Evolutionary conservation across 1,284 basidiomycete genomes (phyloP).

Genomic region (Thelephora terrestris): DNA sequence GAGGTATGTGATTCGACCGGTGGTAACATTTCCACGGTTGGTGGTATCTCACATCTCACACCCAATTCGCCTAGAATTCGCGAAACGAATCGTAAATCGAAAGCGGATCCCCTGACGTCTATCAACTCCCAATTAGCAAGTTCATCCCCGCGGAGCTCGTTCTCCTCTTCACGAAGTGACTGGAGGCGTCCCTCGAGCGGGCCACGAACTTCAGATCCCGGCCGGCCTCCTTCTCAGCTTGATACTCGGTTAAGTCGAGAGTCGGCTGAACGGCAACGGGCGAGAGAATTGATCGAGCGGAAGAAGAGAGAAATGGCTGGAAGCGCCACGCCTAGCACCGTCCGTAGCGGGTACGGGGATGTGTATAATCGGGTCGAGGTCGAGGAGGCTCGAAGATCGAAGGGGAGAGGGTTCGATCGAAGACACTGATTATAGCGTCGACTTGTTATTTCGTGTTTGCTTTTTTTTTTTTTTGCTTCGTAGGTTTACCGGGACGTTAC

Average conservation of each 20-base stretch:
- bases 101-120: constrained; percentile 60
- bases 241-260: constrained; percentile 49
- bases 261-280: constrained; percentile 61
- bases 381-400: constrained; percentile 47
- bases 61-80: constrained; percentile 33
- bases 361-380: constrained; percentile 63
- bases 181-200: constrained; percentile 15
- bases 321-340: constrained; percentile 60
- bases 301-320: constrained; percentile 52
- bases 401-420: constrained; percentile 18
- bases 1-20: constrained; percentile 15
- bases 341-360: constrained; percentile 56
- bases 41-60: background rate
- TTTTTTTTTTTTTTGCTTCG: no score
- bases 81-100: constrained; percentile 51
- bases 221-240: constrained; percentile 13
- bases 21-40: background rate
- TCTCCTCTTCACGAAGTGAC: constrained; percentile 7
- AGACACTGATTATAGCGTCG: constrained; percentile 2
- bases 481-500: no score
- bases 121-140: constrained; percentile 57
- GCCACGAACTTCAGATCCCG: constrained; percentile 14
- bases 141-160: constrained; percentile 16
- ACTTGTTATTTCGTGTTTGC: no score
- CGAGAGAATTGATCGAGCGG: constrained; percentile 53